phyloP scores from a whole-genome alignment of 257 asterid species.

The Solanum ossicruentum region DNA sequence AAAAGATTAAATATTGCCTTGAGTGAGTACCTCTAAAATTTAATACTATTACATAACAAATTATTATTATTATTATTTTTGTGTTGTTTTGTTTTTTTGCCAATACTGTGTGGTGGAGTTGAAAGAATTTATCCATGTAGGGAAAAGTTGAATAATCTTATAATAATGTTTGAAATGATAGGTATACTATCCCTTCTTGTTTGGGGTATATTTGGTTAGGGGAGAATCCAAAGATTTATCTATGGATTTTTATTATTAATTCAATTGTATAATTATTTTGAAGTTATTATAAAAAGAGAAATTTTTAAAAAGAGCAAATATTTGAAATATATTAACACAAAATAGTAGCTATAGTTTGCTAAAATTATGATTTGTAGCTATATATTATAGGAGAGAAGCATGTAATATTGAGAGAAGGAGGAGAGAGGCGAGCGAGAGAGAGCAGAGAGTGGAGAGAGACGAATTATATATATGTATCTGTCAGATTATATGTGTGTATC shows the following conservation, averaged over 20 bases:
- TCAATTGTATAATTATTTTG: background rate
- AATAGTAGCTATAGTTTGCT: no score
- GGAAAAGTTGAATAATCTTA: background rate
- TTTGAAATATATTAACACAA: no score
- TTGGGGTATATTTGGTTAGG: background rate
- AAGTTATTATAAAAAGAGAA: background rate
- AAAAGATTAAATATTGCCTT: background rate
- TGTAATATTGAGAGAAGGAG: no score
- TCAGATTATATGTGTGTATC: no score
- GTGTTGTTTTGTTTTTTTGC: background rate
- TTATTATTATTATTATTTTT: background rate
- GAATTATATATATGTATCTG: no score
- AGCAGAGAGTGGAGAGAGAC: no score
- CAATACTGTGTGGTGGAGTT: background rate
- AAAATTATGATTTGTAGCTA: no score
- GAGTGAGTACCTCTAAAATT: background rate
- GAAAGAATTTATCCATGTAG: background rate
- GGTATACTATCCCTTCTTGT: background rate
- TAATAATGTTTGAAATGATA: background rate
- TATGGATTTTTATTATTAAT: background rate
- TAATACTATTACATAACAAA: background rate
- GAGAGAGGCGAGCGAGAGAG: no score
- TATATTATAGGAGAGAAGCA: no score
- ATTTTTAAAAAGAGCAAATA: no score
- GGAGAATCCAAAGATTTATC: background rate